Evolutionary conservation across 495 filamentous ascomycete genomes (phyloP).

Genomic region (Friedmanniomyces endolithicus): DNA sequence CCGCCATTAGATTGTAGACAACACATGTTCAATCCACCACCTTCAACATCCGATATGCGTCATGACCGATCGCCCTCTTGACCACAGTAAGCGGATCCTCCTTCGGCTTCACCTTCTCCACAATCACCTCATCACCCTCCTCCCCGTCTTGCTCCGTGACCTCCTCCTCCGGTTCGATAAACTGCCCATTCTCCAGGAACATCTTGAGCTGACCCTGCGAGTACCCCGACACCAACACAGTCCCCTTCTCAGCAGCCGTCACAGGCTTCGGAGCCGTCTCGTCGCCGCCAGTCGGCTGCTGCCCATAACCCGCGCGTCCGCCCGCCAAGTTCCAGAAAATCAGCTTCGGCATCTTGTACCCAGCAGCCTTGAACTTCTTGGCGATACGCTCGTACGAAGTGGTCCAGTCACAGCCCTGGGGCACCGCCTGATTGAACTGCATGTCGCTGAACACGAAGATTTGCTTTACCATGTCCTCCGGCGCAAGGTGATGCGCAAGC

Average conservation of each 20-base stretch:
- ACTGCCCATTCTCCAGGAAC: constrained; percentile 34
- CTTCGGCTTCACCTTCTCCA: constrained; percentile 24
- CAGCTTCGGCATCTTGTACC: constrained; percentile 38
- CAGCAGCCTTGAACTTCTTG: constrained; percentile 28
- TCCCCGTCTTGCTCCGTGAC: constrained; percentile 22
- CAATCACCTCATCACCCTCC: constrained; percentile 19
- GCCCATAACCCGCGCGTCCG: constrained; percentile 22
- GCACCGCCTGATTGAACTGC: constrained; percentile 30
- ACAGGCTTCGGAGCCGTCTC: constrained; percentile 33
- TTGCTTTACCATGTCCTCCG: constrained; percentile 39
- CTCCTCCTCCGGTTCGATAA: constrained; percentile 30
- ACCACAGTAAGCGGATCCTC: constrained; percentile 31
- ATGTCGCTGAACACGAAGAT: constrained; percentile 40
- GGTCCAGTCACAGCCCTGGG: constrained; percentile 22
- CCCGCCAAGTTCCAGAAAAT: constrained; percentile 41
- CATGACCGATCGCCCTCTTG: constrained; percentile 34
- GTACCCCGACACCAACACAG: constrained; percentile 36
- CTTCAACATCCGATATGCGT: constrained; percentile 34
- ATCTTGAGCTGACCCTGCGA: constrained; percentile 39
- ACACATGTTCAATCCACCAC: constrained; percentile 30
- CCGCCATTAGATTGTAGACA: not conserved
- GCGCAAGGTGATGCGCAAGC: constrained; percentile 26
- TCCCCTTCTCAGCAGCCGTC: constrained; percentile 26
- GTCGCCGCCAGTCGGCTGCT: not conserved
- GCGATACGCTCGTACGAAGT: constrained; percentile 34